A percentile compares a stretch with the other conserved stretches of the same genome.
phyloP scores from a whole-genome alignment of 192 early-diverging fungal genomes.

The Backusella tuberculispora region DNA sequence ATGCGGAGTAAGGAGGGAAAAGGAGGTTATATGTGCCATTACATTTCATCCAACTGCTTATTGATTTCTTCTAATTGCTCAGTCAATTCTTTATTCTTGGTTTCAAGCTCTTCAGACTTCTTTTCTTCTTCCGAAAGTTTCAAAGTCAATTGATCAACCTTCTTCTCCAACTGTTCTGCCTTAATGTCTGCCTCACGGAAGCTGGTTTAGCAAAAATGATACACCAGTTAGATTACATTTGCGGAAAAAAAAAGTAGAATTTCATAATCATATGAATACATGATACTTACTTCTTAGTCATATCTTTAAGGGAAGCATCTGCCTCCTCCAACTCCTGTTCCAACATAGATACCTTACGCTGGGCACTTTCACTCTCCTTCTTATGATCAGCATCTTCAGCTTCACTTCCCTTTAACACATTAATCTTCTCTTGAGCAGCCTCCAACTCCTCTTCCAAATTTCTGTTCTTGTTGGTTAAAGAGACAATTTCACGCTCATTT shows the following conservation, averaged over 20 bases:
- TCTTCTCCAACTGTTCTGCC: slow-evolving; percentile 87
- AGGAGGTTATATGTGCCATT: slow-evolving; percentile 27
- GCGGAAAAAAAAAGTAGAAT: background rate
- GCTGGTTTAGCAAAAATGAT: slow-evolving; percentile 29
- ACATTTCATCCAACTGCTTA: slow-evolving; percentile 79
- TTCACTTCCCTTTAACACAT: slow-evolving; percentile 34
- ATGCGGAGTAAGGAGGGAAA: background rate
- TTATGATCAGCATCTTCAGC: slow-evolving; percentile 34
- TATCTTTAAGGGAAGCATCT: slow-evolving; percentile 55
- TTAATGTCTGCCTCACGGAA: slow-evolving; percentile 79
- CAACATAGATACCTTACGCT: slow-evolving; percentile 45
- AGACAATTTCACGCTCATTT: slow-evolving; percentile 73
- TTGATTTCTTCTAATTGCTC: slow-evolving; percentile 75
- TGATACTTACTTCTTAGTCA: slow-evolving; percentile 42
- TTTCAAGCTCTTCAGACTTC: slow-evolving; percentile 69
- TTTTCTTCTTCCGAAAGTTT: slow-evolving; percentile 69
- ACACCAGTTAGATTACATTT: too few species aligned
- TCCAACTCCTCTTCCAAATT: slow-evolving; percentile 41
- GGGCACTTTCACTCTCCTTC: slow-evolving; percentile 34
- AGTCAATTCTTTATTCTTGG: slow-evolving; percentile 68
- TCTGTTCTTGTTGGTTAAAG: slow-evolving; percentile 64
- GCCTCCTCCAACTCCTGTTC: slow-evolving; percentile 60
- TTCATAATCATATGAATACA: background rate
- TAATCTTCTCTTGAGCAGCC: slow-evolving; percentile 40
- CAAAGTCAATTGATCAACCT: slow-evolving; percentile 76